Evolutionary conservation across 768 basidiomycete genomes (phyloP), one percentile per base, ranked within the genome.

Genomic region (Tylopilus sp.): DNA sequence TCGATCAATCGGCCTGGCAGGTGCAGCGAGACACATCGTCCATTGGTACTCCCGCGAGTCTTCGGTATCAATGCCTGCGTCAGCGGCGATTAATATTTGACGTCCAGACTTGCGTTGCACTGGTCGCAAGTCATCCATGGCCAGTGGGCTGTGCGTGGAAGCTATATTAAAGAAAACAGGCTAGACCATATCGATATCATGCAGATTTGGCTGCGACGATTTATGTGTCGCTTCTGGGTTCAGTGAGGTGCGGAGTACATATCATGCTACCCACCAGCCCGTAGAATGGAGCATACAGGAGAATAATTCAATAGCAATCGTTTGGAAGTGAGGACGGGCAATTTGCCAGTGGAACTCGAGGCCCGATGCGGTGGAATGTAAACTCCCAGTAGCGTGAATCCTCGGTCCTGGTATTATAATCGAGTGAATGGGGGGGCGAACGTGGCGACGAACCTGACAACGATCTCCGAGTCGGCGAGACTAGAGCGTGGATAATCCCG

Each of bases 11-110:
- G 3, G 11, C 21, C 8, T 22, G 13, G 17, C 16, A 14, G 6
- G 38, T 26, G n/a, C 30, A 37, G 19, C 11, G 19, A n/a, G 21
- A 26, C 14, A 24, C 13, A 13, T 40, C 16, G 30, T 21, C 12
- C 26, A 29, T 25, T 10, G 14, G n/a, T 25, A 29, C 44, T 62
- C 53, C 61, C 61, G 61, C 60, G 60, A 63, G 52, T 37, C 61
- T 63, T 24, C 17, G n/a, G 24, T 40, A 13, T n/a, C 34, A 31
- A 43, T 43, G n/a, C 31, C n/a, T 41, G 43, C 9, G 38, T 4
- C 26, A 33, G 29, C 30, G 45, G 41, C n/a, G 33, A 47, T 42
- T 34, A 30, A 24, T 13, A 9, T n/a, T 6, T 25, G 8, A 9
- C 22, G 37, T 24, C 40, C 16, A n/a, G n/a, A 11, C 9, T 3